phyloP scores from a whole-genome alignment of 2,329 filamentous ascomycete genomes.

The Microdochium paspali region DNA sequence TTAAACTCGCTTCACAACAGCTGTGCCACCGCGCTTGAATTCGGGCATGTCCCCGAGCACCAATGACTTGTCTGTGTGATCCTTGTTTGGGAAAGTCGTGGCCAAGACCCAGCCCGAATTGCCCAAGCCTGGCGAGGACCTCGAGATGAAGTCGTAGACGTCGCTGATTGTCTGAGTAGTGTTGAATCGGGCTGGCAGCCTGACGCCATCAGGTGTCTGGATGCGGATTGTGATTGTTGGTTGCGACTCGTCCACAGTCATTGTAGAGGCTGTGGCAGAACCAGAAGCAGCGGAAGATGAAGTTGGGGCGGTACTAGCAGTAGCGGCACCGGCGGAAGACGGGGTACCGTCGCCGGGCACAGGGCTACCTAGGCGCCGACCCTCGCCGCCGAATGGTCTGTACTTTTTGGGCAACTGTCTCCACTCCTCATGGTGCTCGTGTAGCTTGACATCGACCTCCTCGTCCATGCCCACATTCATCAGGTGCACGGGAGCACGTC shows the following conservation, averaged over 20 bases:
- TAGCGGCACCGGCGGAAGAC: conserved; percentile 20
- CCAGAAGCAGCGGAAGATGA: conserved; percentile 16
- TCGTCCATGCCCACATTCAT: conserved; percentile 69
- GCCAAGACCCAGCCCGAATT: conserved; percentile 62
- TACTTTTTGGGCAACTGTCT: conserved; percentile 64
- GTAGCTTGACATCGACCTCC: conserved; percentile 69
- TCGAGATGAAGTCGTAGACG: conserved; percentile 64
- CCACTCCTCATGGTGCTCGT: conserved; percentile 69
- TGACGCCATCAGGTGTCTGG: conserved; percentile 67
- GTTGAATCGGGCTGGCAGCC: conserved; percentile 75
- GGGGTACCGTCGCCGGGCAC: conserved; percentile 50
- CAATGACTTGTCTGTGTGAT: conserved; percentile 58
- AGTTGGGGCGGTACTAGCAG: too few relatives aligned
- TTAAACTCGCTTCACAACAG: conserved; percentile 47
- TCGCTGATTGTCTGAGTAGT: conserved; percentile 68
- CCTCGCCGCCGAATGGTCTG: conserved; percentile 63
- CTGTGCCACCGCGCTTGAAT: conserved; percentile 57
- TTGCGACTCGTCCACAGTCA: conserved; percentile 49
- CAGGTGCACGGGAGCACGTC: conserved; percentile 66
- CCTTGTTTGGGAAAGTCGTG: conserved; percentile 77
- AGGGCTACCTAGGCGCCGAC: conserved; percentile 67
- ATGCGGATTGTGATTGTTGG: conserved; percentile 66
- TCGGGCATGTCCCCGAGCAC: conserved; percentile 51
- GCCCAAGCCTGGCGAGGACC: conserved; percentile 48
- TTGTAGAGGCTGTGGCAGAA: conserved; percentile 19